phyloP scores from a whole-genome alignment of 1,284 basidiomycete genomes.

The Ceratobasidium papillatum region DNA sequence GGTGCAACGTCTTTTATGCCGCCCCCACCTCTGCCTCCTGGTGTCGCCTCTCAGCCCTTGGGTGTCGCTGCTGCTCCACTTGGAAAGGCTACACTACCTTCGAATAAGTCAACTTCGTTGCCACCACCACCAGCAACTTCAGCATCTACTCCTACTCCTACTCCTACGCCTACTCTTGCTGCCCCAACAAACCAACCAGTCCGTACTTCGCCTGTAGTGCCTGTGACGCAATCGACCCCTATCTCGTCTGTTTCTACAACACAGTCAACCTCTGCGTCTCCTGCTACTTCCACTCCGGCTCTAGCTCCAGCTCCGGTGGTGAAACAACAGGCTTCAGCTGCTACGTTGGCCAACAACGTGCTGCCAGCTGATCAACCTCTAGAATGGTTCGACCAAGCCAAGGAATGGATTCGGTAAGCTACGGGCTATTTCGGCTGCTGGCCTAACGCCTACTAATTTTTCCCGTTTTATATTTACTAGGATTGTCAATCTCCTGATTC shows the following conservation, averaged over 20 bases:
- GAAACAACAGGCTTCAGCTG: background rate
- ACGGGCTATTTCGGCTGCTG: background rate
- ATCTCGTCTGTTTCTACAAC: background rate
- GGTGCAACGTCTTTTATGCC: background rate
- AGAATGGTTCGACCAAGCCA: slow-evolving; percentile 3
- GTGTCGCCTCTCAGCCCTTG: background rate
- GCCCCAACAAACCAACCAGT: background rate
- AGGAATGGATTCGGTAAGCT: slow-evolving; percentile 19
- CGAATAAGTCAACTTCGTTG: background rate
- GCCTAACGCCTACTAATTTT: background rate
- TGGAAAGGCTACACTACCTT: background rate
- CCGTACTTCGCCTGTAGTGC: too few relatives aligned
- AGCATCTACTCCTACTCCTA: background rate
- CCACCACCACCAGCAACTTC: background rate
- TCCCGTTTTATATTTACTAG: background rate
- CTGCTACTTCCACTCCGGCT: background rate
- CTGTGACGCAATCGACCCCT: background rate
- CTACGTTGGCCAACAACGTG: background rate
- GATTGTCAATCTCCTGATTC: background rate
- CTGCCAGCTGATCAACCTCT: background rate
- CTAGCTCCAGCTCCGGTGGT: background rate
- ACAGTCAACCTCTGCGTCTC: background rate
- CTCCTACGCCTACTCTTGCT: background rate
- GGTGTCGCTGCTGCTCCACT: slow-evolving; percentile 1
- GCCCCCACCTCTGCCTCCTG: background rate